Evolutionary conservation across 2,329 filamentous ascomycete species (phyloP).

Genomic region (Drechslerella coelobrocha): DNA sequence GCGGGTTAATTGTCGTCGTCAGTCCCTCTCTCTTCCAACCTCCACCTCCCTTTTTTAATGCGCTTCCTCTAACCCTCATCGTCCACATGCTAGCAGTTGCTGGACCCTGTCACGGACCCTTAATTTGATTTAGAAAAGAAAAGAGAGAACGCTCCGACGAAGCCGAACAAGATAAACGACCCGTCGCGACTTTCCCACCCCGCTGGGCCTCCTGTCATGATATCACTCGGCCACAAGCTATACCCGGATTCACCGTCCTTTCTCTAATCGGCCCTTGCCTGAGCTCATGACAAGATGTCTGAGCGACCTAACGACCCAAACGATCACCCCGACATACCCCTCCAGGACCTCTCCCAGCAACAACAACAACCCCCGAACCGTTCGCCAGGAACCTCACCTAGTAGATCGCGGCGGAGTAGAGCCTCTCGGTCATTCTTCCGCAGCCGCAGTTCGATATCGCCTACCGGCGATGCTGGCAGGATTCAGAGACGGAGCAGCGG

Average conservation of each 20-base stretch:
- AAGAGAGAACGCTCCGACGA: no score
- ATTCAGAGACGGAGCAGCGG: conserved; percentile 28
- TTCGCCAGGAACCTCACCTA: conserved; percentile 44
- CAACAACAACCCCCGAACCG: conserved; percentile 9
- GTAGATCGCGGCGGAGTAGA: conserved; percentile 33
- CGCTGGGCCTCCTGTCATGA: conserved; percentile 33
- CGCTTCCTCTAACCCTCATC: neutral
- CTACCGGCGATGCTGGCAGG: conserved; percentile 25
- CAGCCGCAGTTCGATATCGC: conserved; percentile 43
- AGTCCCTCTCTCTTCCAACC: neutral
- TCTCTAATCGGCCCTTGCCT: conserved; percentile 16
- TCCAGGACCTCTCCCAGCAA: conserved; percentile 48
- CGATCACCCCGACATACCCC: conserved; percentile 46
- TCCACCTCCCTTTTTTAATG: conserved; percentile 2
- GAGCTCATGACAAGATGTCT: conserved; percentile 51
- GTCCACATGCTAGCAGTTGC: neutral
- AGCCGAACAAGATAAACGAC: neutral
- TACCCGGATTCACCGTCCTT: conserved; percentile 34
- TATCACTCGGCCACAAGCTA: conserved; percentile 23
- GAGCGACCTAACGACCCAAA: conserved; percentile 44
- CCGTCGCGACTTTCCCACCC: neutral
- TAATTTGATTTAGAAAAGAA: neutral
- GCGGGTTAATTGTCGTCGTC: neutral
- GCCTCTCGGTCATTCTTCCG: conserved; percentile 43
- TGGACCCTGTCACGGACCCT: neutral